Conservation (phyloP, 208 protist species). For the Angomonas deanei region DNA sequence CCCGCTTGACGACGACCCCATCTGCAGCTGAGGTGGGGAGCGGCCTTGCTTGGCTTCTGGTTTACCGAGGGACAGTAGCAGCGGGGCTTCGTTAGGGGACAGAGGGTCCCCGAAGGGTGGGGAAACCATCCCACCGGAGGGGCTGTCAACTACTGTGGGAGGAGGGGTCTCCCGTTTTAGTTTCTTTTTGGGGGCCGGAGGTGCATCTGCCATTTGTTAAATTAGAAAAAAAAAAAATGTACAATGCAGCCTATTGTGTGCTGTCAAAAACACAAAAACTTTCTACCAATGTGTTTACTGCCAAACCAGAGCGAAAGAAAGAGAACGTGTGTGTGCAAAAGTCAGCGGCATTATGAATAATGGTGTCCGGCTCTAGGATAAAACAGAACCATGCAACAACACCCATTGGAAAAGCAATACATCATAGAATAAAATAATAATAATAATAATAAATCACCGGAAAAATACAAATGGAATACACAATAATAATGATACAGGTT, state of each 20-base stretch:
- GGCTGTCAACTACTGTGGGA: neutral
- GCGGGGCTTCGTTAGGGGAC: neutral
- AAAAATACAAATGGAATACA: slow-evolving; percentile 14
- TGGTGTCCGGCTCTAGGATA: too few species aligned
- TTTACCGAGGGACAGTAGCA: neutral
- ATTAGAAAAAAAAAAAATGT: neutral
- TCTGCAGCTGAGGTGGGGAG: neutral
- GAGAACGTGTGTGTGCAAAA: slow-evolving; percentile 6
- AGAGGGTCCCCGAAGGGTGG: neutral
- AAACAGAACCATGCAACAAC: too few species aligned
- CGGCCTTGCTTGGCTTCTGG: neutral
- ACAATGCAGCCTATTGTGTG: neutral
- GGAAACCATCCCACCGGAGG: neutral
- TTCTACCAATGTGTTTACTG: neutral
- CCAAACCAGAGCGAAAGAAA: neutral
- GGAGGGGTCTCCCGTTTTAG: too few species aligned
- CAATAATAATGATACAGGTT: slow-evolving; percentile 6
- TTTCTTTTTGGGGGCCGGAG: neutral
- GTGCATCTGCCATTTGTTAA: neutral
- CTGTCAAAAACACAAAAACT: neutral
- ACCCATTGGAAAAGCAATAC: too few species aligned
- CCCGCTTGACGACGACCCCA: neutral
- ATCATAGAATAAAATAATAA: slow-evolving; percentile 16
- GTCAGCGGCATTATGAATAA: too few species aligned
- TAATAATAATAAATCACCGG: neutral